A percentile compares a stretch with the other conserved stretches of the same genome.
Conservation (phyloP, 2,329 filamentous ascomycete genomes). For the Cadophora sp. region DNA sequence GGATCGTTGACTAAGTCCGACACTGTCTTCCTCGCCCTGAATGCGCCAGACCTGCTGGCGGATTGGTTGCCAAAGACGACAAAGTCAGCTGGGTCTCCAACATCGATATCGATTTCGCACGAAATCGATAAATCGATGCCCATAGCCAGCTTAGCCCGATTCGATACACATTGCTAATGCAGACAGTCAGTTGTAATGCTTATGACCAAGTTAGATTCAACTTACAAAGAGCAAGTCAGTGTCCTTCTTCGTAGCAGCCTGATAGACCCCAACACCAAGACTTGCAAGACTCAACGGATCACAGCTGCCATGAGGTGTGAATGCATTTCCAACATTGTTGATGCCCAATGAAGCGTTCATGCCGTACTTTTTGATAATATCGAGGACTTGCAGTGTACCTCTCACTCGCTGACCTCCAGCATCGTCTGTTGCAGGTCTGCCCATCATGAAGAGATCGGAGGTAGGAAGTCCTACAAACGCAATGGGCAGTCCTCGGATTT, state of each 20-base stretch:
- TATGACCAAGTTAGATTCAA: slow-evolving; percentile 18
- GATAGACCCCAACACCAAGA: slow-evolving; percentile 70
- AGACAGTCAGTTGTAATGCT: slow-evolving; percentile 21
- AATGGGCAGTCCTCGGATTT: slow-evolving; percentile 62
- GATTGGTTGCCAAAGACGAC: slow-evolving; percentile 38
- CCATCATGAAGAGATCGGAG: slow-evolving; percentile 78
- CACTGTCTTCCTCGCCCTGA: slow-evolving; percentile 38
- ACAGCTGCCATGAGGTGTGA: slow-evolving; percentile 72
- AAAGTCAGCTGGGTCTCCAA: slow-evolving; percentile 40
- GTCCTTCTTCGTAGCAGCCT: slow-evolving; percentile 66
- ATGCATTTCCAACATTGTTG: slow-evolving; percentile 78
- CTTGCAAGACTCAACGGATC: slow-evolving; percentile 70
- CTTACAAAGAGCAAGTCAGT: slow-evolving; percentile 63
- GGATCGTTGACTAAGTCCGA: slow-evolving; percentile 43
- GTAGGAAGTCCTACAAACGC: slow-evolving; percentile 74
- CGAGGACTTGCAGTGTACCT: slow-evolving; percentile 66
- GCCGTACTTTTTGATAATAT: slow-evolving; percentile 63
- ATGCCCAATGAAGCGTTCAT: slow-evolving; percentile 68
- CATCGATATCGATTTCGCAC: slow-evolving; percentile 30
- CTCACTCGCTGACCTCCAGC: slow-evolving; percentile 49
- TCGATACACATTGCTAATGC: slow-evolving; percentile 42
- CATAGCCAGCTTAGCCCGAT: slow-evolving; percentile 41
- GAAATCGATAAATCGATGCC: slow-evolving; percentile 31
- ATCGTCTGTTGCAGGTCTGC: slow-evolving; percentile 45
- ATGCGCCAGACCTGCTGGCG: slow-evolving; percentile 25